These are phyloP conservation scores for Glycine tomentella DNA, from an alignment of 306 rosid species.

Conservation along the genomic window DNA sequence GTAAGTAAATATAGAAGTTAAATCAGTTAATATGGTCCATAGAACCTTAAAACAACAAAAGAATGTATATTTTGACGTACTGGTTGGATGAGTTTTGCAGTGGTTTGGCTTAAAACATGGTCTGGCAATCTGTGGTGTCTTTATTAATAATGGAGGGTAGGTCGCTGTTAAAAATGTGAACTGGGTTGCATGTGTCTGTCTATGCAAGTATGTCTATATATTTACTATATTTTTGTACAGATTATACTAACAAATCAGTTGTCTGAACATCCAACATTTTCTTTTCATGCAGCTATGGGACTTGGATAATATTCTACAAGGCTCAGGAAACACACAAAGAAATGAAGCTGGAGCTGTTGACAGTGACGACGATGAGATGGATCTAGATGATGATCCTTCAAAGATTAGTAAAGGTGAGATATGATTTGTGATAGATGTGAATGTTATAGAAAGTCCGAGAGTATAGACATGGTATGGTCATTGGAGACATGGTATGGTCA, in stretches of 20 bases:
- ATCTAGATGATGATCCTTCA: conserved; percentile 54
- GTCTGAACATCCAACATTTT: conserved; percentile 17
- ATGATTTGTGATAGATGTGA: not conserved
- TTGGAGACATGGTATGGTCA: not conserved
- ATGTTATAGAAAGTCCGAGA: not conserved
- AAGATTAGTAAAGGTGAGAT: conserved; percentile 57
- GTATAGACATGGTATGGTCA: not conserved
- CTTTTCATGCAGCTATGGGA: conserved; percentile 73
- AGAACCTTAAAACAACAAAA: too few species aligned
- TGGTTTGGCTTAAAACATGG: conserved; percentile 29
- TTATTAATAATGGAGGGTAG: not conserved
- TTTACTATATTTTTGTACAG: not conserved
- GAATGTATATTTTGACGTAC: not conserved
- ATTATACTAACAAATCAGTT: not conserved
- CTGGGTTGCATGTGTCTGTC: not conserved
- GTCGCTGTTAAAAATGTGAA: conserved; percentile 26
- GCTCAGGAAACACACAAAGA: conserved; percentile 45
- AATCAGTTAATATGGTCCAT: too few species aligned
- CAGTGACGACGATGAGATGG: conserved; percentile 69
- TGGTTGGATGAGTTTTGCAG: conserved; percentile 4
- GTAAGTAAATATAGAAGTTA: too few species aligned
- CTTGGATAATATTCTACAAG: conserved; percentile 70
- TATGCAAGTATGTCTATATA: too few species aligned
- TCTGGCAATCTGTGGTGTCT: not conserved
- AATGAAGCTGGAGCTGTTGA: conserved; percentile 47